Evolutionary conservation across 2,329 filamentous ascomycete species (phyloP).

Genomic region (Thelonectria olida): DNA sequence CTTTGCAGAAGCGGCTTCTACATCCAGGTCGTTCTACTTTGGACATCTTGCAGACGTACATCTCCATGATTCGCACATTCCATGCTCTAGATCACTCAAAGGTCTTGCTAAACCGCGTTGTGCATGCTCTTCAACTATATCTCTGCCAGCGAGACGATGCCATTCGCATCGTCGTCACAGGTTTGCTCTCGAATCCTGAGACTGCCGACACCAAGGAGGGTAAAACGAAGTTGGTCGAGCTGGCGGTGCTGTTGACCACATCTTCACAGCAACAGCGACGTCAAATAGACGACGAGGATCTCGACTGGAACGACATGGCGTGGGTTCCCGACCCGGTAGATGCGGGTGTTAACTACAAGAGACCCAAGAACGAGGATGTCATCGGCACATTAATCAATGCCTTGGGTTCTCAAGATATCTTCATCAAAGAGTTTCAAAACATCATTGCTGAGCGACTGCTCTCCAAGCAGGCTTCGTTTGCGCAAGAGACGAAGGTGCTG

Average conservation of each 20-base stretch:
- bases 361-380: conserved; percentile 88
- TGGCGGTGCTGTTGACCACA: conserved; percentile 73
- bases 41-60: conserved; percentile 80
- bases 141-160: conserved; percentile 81
- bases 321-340: conserved; percentile 96
- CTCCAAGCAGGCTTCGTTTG: conserved; percentile 72
- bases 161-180: conserved; percentile 79
- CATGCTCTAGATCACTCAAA: conserved; percentile 80
- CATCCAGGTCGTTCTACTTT: conserved; percentile 81
- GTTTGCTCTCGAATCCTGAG: conserved; percentile 71
- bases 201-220: conserved; percentile 58
- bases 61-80: conserved; percentile 81
- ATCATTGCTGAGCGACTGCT: conserved; percentile 87
- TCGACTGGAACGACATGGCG: conserved; percentile 91
- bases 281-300: conserved; percentile 70
- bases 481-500: conserved; percentile 83
- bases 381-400: conserved; percentile 90
- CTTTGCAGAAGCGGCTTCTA: conserved; percentile 72
- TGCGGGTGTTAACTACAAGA: conserved; percentile 90
- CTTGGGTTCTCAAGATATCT: conserved; percentile 88
- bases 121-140: conserved; percentile 77
- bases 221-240: conserved; percentile 68
- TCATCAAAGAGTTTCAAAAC: conserved; percentile 92
- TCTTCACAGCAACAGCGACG: conserved; percentile 62
- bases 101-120: conserved; percentile 79